Base-by-base conservation (phyloP, 2,329 filamentous ascomycete genomes). In the Stachybotrys chartarum region DNA sequence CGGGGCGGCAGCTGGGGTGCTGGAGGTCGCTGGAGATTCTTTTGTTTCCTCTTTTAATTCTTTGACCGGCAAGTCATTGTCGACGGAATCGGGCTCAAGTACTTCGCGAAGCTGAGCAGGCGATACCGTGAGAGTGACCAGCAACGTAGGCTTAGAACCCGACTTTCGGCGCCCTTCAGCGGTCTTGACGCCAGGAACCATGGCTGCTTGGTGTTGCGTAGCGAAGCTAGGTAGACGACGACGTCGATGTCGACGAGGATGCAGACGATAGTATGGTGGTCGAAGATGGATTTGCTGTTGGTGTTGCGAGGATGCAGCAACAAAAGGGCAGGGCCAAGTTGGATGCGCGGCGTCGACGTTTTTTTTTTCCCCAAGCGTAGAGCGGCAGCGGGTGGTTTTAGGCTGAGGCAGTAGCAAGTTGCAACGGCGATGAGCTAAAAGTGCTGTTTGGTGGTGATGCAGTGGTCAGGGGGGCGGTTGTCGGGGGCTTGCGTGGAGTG, bases 121-220 rank as follows among this genome's bases (percentile, higher is more conserved):
- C 24, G 78, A 64, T 51, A 85, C 72, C 61, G 75, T 80, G 54
- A 86, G 68, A 7, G 75, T 84, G 64, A 85, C 68, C 57, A 84
- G 56, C 52, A 76, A 63, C 39, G 56, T 62, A 18, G 64, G 54
- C 59, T 73, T 73, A 63, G 63, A 61, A 56, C 66, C 67, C 30
- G 71, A 73, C 60, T 73, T 74, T 61, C 71, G 70, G 58, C 71
- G 70, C 55, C 61, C 65, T 53, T 72, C 69, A 53, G 62, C 55
- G 49, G 66, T 61, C 58, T 72, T 72, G 63, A 59, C 61, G 55
- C 62, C 56, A 51, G 71, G 68, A 60, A 70, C 66, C 71, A 74
- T 74, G 49, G 58, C 57, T 46, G 53, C 53, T n/a, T 48, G 10
- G 6, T 17, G 46, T 17, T 48, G n/a, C 3, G 46, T 10, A 17